Evolutionary conservation across 169 alveolate genomes (phyloP).

Genomic region (Plasmodium inui): DNA sequence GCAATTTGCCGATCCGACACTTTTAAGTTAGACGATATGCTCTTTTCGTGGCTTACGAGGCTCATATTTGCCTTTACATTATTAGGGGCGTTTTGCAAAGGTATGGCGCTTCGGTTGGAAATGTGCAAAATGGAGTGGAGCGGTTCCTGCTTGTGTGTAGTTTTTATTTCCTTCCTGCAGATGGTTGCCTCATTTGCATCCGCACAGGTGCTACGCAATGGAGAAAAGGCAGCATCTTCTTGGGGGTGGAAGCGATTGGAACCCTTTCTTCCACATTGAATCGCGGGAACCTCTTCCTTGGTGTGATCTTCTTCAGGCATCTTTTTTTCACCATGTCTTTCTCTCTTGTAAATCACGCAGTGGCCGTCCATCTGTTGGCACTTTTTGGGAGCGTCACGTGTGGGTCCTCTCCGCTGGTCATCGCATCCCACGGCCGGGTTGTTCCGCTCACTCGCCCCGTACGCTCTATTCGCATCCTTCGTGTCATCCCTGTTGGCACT

Average conservation of each 20-base stretch:
- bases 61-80: background rate
- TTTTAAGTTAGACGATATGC: background rate
- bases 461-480: background rate
- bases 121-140: background rate
- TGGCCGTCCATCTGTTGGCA: background rate
- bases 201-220: background rate
- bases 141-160: background rate
- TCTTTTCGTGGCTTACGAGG: constrained; percentile 9
- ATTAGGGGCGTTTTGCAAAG: background rate
- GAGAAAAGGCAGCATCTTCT: background rate
- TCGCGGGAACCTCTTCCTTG: background rate
- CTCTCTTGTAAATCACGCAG: constrained; percentile 25
- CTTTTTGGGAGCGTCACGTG: constrained; percentile 1
- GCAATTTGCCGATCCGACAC: background rate
- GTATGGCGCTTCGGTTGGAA: constrained; percentile 1
- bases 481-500: background rate
- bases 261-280: background rate
- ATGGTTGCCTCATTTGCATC: background rate
- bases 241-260: background rate
- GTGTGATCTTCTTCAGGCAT: background rate
- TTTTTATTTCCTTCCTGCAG: constrained; percentile 31
- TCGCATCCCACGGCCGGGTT: background rate
- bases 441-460: background rate
- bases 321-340: constrained; percentile 4
- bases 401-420: background rate